Evolutionary conservation across 2,329 filamentous ascomycete species (phyloP).

Genomic region (Chaetothyriales sp.): DNA sequence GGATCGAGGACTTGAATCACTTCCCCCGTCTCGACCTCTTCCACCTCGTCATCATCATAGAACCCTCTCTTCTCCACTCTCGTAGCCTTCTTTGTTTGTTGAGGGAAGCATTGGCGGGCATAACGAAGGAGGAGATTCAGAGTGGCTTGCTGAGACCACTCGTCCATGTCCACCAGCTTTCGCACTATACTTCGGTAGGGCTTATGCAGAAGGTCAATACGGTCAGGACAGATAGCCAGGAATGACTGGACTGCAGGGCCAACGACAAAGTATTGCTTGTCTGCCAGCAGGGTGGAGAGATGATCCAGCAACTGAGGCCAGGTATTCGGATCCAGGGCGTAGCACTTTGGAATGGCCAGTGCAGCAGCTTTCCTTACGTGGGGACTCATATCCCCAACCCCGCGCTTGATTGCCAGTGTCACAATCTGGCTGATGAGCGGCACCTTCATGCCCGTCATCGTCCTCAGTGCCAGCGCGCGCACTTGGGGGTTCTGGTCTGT

Average conservation of each 20-base stretch:
- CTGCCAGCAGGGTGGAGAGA: constrained; percentile 60
- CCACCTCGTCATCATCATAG: constrained; percentile 54
- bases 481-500: constrained; percentile 84
- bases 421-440: constrained; percentile 97
- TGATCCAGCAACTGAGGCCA: constrained; percentile 74
- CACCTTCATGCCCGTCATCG: constrained; percentile 95
- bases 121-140: constrained; percentile 72
- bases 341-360: constrained; percentile 88
- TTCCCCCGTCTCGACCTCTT: constrained; percentile 31
- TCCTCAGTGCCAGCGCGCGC: constrained; percentile 78
- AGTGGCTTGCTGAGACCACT: constrained; percentile 86
- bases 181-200: constrained; percentile 73
- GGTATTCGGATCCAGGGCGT: constrained; percentile 73
- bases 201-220: constrained; percentile 75
- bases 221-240: constrained; percentile 73
- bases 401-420: constrained; percentile 86
- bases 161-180: constrained; percentile 96
- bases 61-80: constrained; percentile 53
- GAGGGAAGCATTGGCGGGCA: constrained; percentile 73
- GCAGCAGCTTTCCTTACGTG: constrained; percentile 86
- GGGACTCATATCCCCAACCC: constrained; percentile 83
- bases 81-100: constrained; percentile 43
- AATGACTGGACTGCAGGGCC: constrained; percentile 84
- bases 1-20: constrained; percentile 53
- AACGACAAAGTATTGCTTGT: constrained; percentile 93